Percentiles rank a stretch among this genome's conserved stretches.
These are phyloP conservation scores for Pholiota microspora DNA, from an alignment of 768 basidiomycete genomes.

Conservation along the genomic window DNA sequence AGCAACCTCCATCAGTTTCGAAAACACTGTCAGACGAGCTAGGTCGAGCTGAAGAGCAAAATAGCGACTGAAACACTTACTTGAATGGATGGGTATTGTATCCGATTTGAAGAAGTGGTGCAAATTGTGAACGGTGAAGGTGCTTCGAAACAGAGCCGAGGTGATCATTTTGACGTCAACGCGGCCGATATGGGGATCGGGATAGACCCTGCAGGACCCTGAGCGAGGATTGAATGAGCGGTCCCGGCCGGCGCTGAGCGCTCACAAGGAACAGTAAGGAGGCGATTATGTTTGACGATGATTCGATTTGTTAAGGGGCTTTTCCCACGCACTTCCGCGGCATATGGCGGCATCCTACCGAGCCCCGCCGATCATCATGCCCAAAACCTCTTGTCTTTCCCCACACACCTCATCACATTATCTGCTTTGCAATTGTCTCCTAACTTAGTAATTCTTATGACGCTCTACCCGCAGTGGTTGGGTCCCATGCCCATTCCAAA, in stretches of 20 bases:
- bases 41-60: neutral
- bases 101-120: neutral
- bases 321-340: neutral
- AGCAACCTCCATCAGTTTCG: neutral
- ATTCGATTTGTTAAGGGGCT: neutral
- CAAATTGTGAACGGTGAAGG: neutral
- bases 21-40: neutral
- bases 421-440: neutral
- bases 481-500: neutral
- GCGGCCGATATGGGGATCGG: conserved; percentile 5
- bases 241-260: conserved; percentile 21
- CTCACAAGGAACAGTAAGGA: neutral
- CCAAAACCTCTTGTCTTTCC: no score
- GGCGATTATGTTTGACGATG: neutral
- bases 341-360: neutral
- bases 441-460: neutral
- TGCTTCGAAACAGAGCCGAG: neutral
- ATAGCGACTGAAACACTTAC: conserved; percentile 3
- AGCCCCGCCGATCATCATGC: neutral
- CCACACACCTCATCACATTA: neutral
- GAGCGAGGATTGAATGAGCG: conserved; percentile 12
- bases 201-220: conserved; percentile 19
- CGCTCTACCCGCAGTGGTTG: neutral
- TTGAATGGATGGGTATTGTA: neutral
- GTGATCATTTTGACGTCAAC: conserved; percentile 15